Base-by-base conservation (phyloP, 2,329 filamentous ascomycete genomes). In the Colletotrichum phormii region DNA sequence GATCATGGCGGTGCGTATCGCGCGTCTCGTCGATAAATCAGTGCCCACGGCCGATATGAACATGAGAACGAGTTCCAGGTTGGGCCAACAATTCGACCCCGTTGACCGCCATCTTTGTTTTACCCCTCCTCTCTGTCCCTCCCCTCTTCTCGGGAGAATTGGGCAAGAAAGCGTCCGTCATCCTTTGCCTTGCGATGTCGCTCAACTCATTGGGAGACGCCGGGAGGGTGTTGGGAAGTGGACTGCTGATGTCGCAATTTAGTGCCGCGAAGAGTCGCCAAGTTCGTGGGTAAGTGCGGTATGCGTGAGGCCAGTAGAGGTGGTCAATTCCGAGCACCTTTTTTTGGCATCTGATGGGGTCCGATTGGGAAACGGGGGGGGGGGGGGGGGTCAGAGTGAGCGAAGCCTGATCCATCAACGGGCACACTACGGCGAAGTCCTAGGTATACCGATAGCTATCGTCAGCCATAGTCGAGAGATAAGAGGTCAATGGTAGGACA, bases 51-150 rank as follows among this genome's bases (percentile, higher is more conserved):
- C 31, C 31, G 42, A 29, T 22, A 35, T 29, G 63, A 51, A 59
- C 15, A 49, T 22, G 9, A 29, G 24, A 37, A 37, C 46, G 37
- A 65, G 18, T 49, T 49, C 18, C 42, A 49, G 42, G 42, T n/a
- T n/a, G 18, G 18, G 15, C 33, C 18, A 42, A 53, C 31, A 57
- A 12, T 22, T 33, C 31, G 18, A 57, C 18, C 8, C 37, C 53
- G 46, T 58, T 64, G 60, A 67, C 68, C 63, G 57, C 68, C 62
- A 64, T 55, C 62, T 55, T 42, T 37, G 37, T 35, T 46, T 37
- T 37, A 54, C 66, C 54, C 55, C 60, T 35, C 26, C 49, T 61
- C n/a, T 33, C 31, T 18, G 26, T 37, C 60, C 22, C 31, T 55
- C 26, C 54, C 65, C 42, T 42, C 70, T 24, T 64, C n/a, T 53